Percentiles rank a stretch among this genome's conserved stretches.
Evolutionary conservation across 441 rosid species (phyloP).

Genomic region (Codiaeum variegatum): DNA sequence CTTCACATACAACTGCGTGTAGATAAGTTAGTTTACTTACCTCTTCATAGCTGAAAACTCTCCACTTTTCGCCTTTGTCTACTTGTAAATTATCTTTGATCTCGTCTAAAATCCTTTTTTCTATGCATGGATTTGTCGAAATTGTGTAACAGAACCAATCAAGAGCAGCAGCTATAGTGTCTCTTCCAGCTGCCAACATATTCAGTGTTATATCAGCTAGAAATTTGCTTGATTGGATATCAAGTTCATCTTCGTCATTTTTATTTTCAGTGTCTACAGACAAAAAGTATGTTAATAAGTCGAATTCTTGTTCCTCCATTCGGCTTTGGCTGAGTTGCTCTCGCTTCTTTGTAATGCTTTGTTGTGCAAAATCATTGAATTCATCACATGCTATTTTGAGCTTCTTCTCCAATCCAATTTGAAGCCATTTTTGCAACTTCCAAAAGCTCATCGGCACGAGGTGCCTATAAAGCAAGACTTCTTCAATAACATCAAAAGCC

Average conservation of each 20-base stretch:
- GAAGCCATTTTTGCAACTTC: constrained; percentile 30
- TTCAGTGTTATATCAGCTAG: constrained; percentile 19
- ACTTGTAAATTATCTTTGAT: constrained; percentile 12
- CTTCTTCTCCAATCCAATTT: constrained; percentile 32
- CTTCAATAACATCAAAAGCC: constrained; percentile 25
- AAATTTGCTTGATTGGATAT: background rate
- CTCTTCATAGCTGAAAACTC: background rate
- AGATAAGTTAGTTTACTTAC: background rate
- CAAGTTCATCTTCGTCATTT: background rate
- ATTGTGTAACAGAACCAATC: constrained; percentile 32
- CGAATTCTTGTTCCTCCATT: background rate
- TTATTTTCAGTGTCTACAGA: background rate
- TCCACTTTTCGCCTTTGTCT: background rate
- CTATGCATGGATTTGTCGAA: background rate
- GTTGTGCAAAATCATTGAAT: constrained; percentile 13
- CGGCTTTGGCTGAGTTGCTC: constrained; percentile 1
- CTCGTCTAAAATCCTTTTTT: constrained; percentile 21
- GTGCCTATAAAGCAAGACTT: constrained; percentile 26
- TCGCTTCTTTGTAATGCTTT: constrained; percentile 15
- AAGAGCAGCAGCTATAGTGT: constrained; percentile 24
- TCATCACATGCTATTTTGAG: constrained; percentile 7
- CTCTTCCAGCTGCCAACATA: constrained; percentile 28
- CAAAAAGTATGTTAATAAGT: constrained; percentile 7
- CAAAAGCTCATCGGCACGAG: constrained; percentile 25
- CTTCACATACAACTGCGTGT: background rate